A percentile compares a stretch with the other conserved stretches of the same genome.
Evolutionary conservation across 306 rosid genomes (phyloP).

Genomic region (Glycine latifolia): DNA sequence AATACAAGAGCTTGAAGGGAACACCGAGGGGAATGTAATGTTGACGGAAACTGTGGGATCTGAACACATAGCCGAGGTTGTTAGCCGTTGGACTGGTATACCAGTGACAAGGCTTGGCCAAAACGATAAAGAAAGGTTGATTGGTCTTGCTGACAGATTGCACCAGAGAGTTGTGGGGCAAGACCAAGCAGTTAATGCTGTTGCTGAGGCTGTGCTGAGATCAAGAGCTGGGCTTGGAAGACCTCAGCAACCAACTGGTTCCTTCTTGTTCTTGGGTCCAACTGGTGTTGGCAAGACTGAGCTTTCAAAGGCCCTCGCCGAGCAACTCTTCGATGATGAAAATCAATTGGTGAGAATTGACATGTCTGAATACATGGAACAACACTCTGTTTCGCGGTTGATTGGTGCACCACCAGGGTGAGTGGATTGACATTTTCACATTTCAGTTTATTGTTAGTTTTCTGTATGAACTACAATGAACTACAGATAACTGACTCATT

Average conservation of each 20-base stretch:
- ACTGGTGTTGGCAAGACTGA: conserved; percentile 3
- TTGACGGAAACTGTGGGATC: not conserved
- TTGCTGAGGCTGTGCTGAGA: conserved; percentile 4
- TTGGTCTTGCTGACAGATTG: conserved; percentile 13
- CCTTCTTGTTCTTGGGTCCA: conserved; percentile 4
- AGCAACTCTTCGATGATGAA: not conserved
- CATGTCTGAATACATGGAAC: conserved; percentile 7
- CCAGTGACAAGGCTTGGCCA: not conserved
- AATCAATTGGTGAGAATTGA: conserved; percentile 3
- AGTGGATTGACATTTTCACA: not conserved
- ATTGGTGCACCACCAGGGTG: conserved; percentile 3
- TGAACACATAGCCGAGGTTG: not conserved
- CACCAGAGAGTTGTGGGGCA: conserved; percentile 1
- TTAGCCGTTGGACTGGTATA: not conserved
- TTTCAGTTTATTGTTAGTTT: not conserved
- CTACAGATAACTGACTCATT: not conserved
- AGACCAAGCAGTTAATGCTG: not conserved
- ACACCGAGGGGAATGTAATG: not conserved
- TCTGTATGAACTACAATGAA: not conserved
- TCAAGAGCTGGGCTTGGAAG: not conserved
- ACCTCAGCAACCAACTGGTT: not conserved
- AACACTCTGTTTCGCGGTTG: not conserved
- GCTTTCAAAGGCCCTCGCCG: not conserved
- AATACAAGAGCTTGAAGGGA: not conserved
- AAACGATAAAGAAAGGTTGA: not conserved